Conservation (phyloP, 495 filamentous ascomycete genomes). For the Lophium mytilinum region DNA sequence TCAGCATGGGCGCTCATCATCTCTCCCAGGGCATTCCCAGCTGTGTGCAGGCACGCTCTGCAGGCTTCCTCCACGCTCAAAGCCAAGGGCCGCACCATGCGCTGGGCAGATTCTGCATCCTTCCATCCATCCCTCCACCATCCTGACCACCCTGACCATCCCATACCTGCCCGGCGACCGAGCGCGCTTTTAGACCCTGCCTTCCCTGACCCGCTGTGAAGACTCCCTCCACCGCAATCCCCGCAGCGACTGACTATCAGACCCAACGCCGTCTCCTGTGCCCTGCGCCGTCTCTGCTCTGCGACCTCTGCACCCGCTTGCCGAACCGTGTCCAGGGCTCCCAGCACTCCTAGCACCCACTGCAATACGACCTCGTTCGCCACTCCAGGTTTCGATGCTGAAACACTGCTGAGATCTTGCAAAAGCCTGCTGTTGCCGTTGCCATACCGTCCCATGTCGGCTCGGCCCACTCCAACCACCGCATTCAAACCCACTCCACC, state of each 20-base stretch:
- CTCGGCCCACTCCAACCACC: slow-evolving; percentile 11
- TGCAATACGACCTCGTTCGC: slow-evolving; percentile 13
- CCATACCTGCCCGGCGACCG: not conserved
- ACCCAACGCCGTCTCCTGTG: not conserved
- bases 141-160: not conserved
- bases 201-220: no score
- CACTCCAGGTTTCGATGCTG: slow-evolving; percentile 22
- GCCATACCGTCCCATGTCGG: slow-evolving; percentile 21
- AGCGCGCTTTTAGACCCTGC: not conserved
- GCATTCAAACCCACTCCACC: not conserved
- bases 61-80: not conserved
- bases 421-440: slow-evolving; percentile 12
- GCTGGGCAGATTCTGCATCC: not conserved
- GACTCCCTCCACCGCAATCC: not conserved
- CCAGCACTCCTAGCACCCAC: not conserved
- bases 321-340: not conserved
- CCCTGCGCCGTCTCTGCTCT: not conserved
- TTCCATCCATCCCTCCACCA: not conserved
- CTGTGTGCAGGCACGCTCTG: no score
- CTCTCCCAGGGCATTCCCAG: no score
- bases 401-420: slow-evolving; percentile 25
- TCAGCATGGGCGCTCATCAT: no score
- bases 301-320: not conserved
- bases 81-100: not conserved
- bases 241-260: not conserved